Evolutionary conservation across 331 rosid genomes (phyloP), one percentile per base, ranked within the genome.

Genomic region (Rhamnella rubrinervis): DNA sequence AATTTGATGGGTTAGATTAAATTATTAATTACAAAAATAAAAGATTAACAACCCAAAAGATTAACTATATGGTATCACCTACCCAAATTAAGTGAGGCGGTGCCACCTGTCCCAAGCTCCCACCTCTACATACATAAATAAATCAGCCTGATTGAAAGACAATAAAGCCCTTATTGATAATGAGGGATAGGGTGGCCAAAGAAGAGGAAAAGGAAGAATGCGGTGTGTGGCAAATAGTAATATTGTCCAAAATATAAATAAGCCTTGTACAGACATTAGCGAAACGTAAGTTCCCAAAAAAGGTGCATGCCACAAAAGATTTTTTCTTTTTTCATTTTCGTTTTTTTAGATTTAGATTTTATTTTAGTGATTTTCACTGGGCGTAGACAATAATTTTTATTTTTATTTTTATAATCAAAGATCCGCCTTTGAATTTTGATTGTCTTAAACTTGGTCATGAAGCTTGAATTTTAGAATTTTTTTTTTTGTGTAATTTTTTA

Each of bases 251-350:
- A 39, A 47, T 20, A 39, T 23, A 60, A 64, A 58, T 67, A 49
- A 59, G 65, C 49, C 51, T 44, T 31, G 28, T n/a, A 50, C 26
- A 26, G 70, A 59, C n/a, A n/a, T n/a, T 59, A 47, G n/a, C 35
- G 66, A 59, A 65, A 50, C 59, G 59, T 70, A 59, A 74, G 51
- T 74, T 66, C 55, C 59, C 65, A 61, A 49, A 17, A 17, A 38
- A 58, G 73, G 52, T 25, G 8, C 53, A 41, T 16, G 7, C 31
- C 26, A 28, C 50, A 14, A 5, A 13, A 17, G 63, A 8, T 23
- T 46, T 57, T 49, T 14, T 40, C 10, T 2, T 12, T 17, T 9
- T 26, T n/a, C 7, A 41, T 4, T 8, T 25, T 52, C 53, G 18
- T 26, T 61, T 52, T 61, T 52, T 55, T 65, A 38, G 17, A 63